These are phyloP conservation scores for Poronia punctata DNA, from an alignment of 495 filamentous ascomycete genomes.

Conservation along the genomic window DNA sequence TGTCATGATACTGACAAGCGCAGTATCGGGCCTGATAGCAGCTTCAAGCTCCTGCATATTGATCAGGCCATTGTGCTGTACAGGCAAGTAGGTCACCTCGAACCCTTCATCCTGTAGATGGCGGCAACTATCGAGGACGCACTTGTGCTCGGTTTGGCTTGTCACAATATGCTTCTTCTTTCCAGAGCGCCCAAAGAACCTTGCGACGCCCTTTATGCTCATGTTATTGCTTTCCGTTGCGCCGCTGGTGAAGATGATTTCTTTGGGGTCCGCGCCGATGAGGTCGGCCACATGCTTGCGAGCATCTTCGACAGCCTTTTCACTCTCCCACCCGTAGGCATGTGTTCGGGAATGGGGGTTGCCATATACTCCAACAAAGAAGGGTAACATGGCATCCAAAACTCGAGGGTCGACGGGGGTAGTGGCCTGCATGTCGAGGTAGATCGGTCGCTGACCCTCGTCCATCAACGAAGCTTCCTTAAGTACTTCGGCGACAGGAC, in stretches of 20 bases:
- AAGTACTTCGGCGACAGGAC: conserved; percentile 75
- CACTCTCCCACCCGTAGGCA: conserved; percentile 97
- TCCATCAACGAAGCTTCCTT: conserved; percentile 93
- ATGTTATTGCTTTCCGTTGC: conserved; percentile 99
- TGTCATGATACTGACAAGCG: conserved; percentile 92
- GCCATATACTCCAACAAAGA: conserved; percentile 85
- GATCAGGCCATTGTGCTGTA: conserved; percentile 75
- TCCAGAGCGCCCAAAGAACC: conserved; percentile 84
- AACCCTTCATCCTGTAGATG: conserved; percentile 96
- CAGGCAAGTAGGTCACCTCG: conserved; percentile 91
- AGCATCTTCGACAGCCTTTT: conserved; percentile 84
- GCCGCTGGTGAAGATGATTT: conserved; percentile 97
- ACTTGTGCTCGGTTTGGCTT: conserved; percentile 97
- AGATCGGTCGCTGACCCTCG: conserved; percentile 88
- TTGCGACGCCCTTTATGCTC: conserved; percentile 95
- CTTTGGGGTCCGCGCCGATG: conserved; percentile 91
- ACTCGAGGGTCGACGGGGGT: conserved; percentile 94
- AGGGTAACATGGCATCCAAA: conserved; percentile 94
- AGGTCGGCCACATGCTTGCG: conserved; percentile 74
- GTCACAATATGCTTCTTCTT: conserved; percentile 99
- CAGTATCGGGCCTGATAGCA: conserved; percentile 85
- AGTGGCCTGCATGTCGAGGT: conserved; percentile 97
- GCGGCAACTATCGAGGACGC: conserved; percentile 91
- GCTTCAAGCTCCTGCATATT: conserved; percentile 80
- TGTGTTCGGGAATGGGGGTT: conserved; percentile 97